phyloP scores from a whole-genome alignment of 768 basidiomycete genomes.

The Rhizopogon sp. region DNA sequence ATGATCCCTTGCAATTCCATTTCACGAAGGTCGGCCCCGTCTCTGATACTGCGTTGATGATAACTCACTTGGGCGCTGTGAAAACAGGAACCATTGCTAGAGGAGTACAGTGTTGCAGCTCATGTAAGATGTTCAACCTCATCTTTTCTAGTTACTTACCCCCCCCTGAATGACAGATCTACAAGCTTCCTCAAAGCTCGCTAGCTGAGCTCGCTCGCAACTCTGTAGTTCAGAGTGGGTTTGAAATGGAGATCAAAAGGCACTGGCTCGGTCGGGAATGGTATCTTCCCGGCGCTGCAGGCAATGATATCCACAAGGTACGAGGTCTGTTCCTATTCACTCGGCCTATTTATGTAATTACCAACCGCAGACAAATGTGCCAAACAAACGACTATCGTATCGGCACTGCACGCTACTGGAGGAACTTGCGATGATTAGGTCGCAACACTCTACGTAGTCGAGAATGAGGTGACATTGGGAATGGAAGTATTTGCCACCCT shows the following conservation, averaged over 20 bases:
- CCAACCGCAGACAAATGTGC: slow-evolving; percentile 83
- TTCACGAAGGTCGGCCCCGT: slow-evolving; percentile 82
- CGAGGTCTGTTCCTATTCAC: slow-evolving; percentile 5
- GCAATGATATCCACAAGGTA: slow-evolving; percentile 96
- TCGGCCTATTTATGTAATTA: slow-evolving; percentile 1
- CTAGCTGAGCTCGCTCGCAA: slow-evolving; percentile 98
- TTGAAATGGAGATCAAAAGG: slow-evolving; percentile 97
- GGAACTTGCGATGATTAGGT: slow-evolving; percentile 69
- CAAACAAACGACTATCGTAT: slow-evolving; percentile 85
- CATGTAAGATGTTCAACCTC: slow-evolving; percentile 51
- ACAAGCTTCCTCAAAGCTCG: slow-evolving; percentile 91
- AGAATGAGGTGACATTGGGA: not conserved
- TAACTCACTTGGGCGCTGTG: not conserved
- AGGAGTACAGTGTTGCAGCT: slow-evolving; percentile 97
- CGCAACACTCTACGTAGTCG: slow-evolving; percentile 12
- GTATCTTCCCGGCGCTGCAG: slow-evolving; percentile 89
- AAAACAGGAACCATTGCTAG: slow-evolving; percentile 81
- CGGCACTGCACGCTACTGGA: slow-evolving; percentile 86
- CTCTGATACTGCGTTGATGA: not conserved
- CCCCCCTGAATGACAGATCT: slow-evolving; percentile 58
- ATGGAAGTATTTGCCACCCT: not conserved
- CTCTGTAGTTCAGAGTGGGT: slow-evolving; percentile 93
- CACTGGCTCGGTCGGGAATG: slow-evolving; percentile 93
- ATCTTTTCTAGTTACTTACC: not conserved
- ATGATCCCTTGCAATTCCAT: slow-evolving; percentile 95